Conservation (phyloP, 2,329 filamentous ascomycete genomes). For the Beauveria sp. region DNA sequence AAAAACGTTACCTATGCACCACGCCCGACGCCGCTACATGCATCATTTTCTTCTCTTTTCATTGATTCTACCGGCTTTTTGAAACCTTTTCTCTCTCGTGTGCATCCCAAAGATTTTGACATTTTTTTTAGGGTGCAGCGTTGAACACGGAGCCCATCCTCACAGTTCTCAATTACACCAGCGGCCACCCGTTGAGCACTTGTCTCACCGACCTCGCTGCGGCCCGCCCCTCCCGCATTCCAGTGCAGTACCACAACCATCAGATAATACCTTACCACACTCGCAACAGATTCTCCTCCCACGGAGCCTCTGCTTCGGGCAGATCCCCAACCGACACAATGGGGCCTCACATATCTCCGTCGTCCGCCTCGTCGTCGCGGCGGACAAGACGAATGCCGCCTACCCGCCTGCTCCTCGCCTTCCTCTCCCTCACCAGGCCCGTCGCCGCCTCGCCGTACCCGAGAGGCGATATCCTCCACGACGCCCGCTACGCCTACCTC, state of each 20-base stretch:
- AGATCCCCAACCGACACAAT: neutral
- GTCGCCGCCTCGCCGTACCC: slow-evolving; percentile 40
- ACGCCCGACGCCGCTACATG: slow-evolving; percentile 17
- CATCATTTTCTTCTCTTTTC: slow-evolving; percentile 11
- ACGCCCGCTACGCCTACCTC: slow-evolving; percentile 42
- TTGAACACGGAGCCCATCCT: neutral
- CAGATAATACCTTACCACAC: neutral
- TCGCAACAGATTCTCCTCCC: neutral
- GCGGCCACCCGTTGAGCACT: neutral
- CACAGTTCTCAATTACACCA: too few relatives aligned
- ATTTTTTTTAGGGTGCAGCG: neutral
- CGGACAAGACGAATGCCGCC: slow-evolving; percentile 5
- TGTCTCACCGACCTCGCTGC: slow-evolving; percentile 3
- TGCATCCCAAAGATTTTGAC: neutral
- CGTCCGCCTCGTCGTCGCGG: neutral
- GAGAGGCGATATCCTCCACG: slow-evolving; percentile 35
- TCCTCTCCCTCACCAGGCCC: slow-evolving; percentile 25
- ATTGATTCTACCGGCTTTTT: slow-evolving; percentile 7
- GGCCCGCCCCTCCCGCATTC: slow-evolving; percentile 13
- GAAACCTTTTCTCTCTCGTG: neutral
- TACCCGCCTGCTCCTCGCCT: slow-evolving; percentile 24
- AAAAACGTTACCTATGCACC: slow-evolving; percentile 24
- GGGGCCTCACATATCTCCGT: slow-evolving; percentile 11
- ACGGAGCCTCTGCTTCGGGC: slow-evolving; percentile 1
- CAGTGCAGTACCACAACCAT: neutral